Evolutionary conservation across 2,329 filamentous ascomycete species (phyloP).

Genomic region (Biscogniauxia sp.): DNA sequence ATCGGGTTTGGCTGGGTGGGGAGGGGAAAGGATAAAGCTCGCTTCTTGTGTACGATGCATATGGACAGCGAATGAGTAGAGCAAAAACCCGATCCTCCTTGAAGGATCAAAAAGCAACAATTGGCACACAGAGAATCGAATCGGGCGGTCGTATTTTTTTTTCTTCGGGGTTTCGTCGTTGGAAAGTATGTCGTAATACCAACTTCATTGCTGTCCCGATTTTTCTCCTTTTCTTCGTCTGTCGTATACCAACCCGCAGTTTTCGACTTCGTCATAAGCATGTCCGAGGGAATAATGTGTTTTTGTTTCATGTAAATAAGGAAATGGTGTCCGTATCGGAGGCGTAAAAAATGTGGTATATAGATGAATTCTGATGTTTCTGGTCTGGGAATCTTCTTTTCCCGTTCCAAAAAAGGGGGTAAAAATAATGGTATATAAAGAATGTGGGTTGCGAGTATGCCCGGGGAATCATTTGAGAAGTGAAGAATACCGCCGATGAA

Average conservation of each 20-base stretch:
- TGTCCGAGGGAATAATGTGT: neutral
- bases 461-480: neutral
- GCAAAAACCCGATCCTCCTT: neutral
- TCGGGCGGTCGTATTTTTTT: neutral
- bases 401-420: neutral
- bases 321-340: neutral
- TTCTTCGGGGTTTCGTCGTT: neutral
- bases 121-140: neutral
- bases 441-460: neutral
- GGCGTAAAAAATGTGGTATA: neutral
- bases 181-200: neutral
- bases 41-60: neutral
- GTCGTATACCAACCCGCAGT: neutral
- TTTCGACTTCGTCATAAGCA: neutral
- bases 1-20: too few species aligned
- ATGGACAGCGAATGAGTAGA: neutral
- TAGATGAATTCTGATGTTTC: neutral
- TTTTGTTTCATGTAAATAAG: too few species aligned
- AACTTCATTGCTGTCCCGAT: neutral
- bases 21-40: too few species aligned
- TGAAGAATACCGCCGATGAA: conserved; percentile 12
- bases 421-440: neutral
- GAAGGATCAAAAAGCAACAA: neutral
- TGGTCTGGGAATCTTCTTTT: neutral
- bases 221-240: neutral